Evolutionary conservation across 2,329 filamentous ascomycete species (phyloP), one percentile per base, ranked within the genome.

Genomic region (Pezicula neosporulosa): DNA sequence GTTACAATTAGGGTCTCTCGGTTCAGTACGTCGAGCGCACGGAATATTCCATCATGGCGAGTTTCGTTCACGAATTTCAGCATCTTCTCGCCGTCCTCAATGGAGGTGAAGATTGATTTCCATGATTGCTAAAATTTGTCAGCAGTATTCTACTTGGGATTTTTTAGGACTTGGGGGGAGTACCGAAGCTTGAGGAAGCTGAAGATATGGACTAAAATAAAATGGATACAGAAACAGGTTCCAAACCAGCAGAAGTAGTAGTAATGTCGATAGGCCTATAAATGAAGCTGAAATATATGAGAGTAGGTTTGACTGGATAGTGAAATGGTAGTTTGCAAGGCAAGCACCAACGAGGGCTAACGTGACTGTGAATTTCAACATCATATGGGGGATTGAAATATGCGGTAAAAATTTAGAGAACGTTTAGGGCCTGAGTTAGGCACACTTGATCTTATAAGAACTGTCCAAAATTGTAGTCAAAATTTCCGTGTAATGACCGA

Each of bases 11-110:
- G 42, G 2, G 50, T 24, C 41, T 59, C 55, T 21, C 28, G 30
- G 28, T 59, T 59, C 30, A 56, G 47, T 4, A 57, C n/a, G 42
- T 55, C 52, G 6, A 59, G 28, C 33, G 47, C 45, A n/a, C 56
- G 55, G 27, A 59, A 51, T 10, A 56, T 41, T 2, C 53, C 49
- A 33, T 57, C 50, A 36, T 59, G 54, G 5, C 48, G 53, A 24
- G 56, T 49, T 1, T 24, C 49, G 19, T 59, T 52, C 44, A 56
- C 51, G 21, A 44, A 54, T 41, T 49, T 48, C 6, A 59, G 45
- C 12, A 53, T 16, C 18, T 54, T 30, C 24, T 42, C 28, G 13
- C 51, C 35, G 21, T 44, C 41, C n/a, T n/a, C 9, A n/a, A 46
- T 15, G 2, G 47, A 43, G 2, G 35, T 47, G 9, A 59, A 48